Evolutionary conservation across 2,329 filamentous ascomycete species (phyloP), one percentile per base, ranked within the genome.

Genomic region (Alternaria dauci): DNA sequence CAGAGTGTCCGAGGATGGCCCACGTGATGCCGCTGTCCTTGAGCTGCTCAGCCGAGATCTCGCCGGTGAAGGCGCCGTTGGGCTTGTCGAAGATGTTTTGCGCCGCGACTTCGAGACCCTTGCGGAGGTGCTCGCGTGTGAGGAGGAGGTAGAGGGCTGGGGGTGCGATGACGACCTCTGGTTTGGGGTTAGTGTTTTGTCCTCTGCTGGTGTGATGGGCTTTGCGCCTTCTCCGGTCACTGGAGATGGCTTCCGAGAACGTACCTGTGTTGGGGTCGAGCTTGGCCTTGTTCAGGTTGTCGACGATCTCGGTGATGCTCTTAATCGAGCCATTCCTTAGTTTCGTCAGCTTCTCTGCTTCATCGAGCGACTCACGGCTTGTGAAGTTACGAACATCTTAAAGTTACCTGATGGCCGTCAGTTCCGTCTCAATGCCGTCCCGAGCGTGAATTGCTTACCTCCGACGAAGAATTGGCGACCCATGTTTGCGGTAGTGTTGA

Each of bases 51-150:
- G 94, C 94, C 69, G 91, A 94, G 84, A 97, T 95, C 85, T 99
- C 95, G 76, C 95, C 95, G 36, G 95, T 99, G 86, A 91, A 98
- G 74, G 95, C 95, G 73, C 95, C 95, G 81, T 95, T 93, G 80
- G 93, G 93, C 88, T 94, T 94, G 86, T 98, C 92, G 83, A 88
- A 98, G 81, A 98, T 93, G 83, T 99, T 99, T 85, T 99, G 95
- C 59, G 95, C 90, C 59, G 94, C 91, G 66, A 99, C 91, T 77
- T 92, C 91, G 78, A 99, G 85, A 68, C 89, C 88, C 72, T 87
- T 77, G 79, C 89, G 88, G 74, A 94, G 87, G 76, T 89, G 86
- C 79, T 95, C 89, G 75, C 92, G 92, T 76, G 93, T 89, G 68
- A 94, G 88, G 77, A 92, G 87, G 73, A 99, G 92, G 86, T 97